Evolutionary conservation across 768 basidiomycete species (phyloP).

Genomic region (Pisolithus orientalis): DNA sequence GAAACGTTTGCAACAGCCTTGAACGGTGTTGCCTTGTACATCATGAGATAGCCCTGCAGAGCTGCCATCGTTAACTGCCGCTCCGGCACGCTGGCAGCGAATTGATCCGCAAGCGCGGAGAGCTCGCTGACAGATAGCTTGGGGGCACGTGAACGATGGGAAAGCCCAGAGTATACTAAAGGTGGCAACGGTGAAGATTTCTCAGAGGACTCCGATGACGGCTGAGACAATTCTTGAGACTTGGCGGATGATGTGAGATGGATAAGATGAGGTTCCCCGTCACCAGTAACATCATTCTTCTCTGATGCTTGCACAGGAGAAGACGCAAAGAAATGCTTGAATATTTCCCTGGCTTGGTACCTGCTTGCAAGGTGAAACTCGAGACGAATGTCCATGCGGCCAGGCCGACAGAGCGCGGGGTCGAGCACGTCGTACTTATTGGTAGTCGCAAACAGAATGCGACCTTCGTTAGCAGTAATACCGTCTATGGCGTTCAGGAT

Average conservation of each 20-base stretch:
- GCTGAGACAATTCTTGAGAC: constrained; percentile 7
- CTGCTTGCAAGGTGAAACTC: constrained; percentile 71
- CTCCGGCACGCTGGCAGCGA: constrained; percentile 49
- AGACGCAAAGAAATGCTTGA: constrained; percentile 61
- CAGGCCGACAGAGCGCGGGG: constrained; percentile 68
- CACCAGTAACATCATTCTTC: background rate
- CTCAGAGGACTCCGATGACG: background rate
- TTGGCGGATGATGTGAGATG: constrained; percentile 8
- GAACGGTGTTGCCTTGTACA: constrained; percentile 53
- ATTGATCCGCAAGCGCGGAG: constrained; percentile 44
- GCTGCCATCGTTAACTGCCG: constrained; percentile 41
- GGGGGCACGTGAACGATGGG: constrained; percentile 33
- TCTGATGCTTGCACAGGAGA: background rate
- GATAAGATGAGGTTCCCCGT: constrained; percentile 4
- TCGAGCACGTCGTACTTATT: constrained; percentile 69
- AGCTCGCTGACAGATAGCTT: constrained; percentile 36
- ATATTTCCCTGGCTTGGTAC: constrained; percentile 62
- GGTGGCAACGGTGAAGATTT: no score
- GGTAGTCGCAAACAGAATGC: constrained; percentile 73
- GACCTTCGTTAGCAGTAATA: constrained; percentile 75
- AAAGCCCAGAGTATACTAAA: constrained; percentile 7
- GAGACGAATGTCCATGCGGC: constrained; percentile 75
- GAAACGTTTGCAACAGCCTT: constrained; percentile 36
- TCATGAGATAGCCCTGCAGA: constrained; percentile 33
- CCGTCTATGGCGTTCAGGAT: constrained; percentile 78